A percentile compares a stretch with the other conserved stretches of the same genome.
These are phyloP conservation scores for Candida yuanshanica DNA, from an alignment of 805 yeast genomes.

Conservation along the genomic window DNA sequence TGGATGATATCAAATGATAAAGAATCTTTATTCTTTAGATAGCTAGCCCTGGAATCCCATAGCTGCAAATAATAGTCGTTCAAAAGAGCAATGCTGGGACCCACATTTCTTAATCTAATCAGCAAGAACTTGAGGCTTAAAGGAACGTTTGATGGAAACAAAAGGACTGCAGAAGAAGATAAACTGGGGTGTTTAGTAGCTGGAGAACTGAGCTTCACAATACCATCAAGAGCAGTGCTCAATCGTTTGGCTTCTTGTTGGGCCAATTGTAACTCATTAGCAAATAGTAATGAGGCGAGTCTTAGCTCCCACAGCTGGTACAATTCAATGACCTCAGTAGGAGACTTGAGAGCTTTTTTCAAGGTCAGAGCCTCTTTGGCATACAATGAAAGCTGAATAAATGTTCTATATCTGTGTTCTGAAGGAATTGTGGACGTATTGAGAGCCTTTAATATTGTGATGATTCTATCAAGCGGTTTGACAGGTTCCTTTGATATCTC, in stretches of 20 bases:
- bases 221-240: constrained; percentile 14
- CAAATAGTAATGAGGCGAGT: constrained; percentile 14
- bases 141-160: constrained; percentile 17
- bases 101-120: constrained; percentile 19
- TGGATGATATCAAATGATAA: background rate
- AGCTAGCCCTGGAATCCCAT: constrained; percentile 13
- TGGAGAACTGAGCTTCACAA: background rate
- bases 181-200: background rate
- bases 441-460: background rate
- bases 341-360: background rate
- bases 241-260: constrained; percentile 23
- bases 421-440: background rate
- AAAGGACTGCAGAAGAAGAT: background rate
- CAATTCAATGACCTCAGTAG: background rate
- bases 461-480: background rate
- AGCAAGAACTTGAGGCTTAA: constrained; percentile 17
- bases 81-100: constrained; percentile 14
- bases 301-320: constrained; percentile 23
- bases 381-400: background rate
- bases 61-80: constrained; percentile 13
- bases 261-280: constrained; percentile 19
- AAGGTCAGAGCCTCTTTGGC: background rate
- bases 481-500: background rate
- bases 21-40: background rate
- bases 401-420: background rate